These are phyloP conservation scores for Malus sylvestris DNA, from an alignment of 306 rosid species.

Conservation along the genomic window DNA sequence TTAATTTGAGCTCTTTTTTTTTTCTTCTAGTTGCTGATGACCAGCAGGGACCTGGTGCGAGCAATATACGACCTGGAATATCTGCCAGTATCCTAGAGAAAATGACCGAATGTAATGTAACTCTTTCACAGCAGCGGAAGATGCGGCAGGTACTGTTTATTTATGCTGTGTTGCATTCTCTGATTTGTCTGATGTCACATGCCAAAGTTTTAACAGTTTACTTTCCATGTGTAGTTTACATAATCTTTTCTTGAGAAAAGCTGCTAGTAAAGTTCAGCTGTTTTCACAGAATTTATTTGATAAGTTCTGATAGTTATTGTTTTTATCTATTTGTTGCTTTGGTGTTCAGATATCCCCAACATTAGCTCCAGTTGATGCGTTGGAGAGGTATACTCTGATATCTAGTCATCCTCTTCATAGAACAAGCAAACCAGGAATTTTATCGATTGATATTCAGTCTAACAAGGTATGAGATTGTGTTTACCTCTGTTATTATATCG, in stretches of 20 bases:
- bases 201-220: neutral
- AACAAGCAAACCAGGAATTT: slow-evolving; percentile 91
- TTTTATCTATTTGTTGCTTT: neutral
- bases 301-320: neutral
- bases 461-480: slow-evolving; percentile 48
- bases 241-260: neutral
- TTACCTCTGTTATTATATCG: neutral
- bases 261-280: neutral
- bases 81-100: slow-evolving; percentile 54
- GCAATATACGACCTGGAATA: slow-evolving; percentile 64
- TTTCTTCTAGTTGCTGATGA: slow-evolving; percentile 48
- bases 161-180: neutral
- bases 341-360: slow-evolving; percentile 67
- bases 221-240: neutral
- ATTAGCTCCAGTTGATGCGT: slow-evolving; percentile 70
- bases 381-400: slow-evolving; percentile 86
- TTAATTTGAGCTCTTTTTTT: slow-evolving; percentile 5
- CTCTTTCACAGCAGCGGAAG: slow-evolving; percentile 87
- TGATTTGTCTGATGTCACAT: neutral
- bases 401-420: slow-evolving; percentile 97
- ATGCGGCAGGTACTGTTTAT: slow-evolving; percentile 60
- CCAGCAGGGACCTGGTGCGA: slow-evolving; percentile 57
- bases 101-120: slow-evolving; percentile 78
- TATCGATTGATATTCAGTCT: slow-evolving; percentile 63
- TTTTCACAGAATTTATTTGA: neutral